These are phyloP conservation scores for Pulveroboletus sp. DNA, from an alignment of 768 basidiomycete genomes.

Conservation along the genomic window DNA sequence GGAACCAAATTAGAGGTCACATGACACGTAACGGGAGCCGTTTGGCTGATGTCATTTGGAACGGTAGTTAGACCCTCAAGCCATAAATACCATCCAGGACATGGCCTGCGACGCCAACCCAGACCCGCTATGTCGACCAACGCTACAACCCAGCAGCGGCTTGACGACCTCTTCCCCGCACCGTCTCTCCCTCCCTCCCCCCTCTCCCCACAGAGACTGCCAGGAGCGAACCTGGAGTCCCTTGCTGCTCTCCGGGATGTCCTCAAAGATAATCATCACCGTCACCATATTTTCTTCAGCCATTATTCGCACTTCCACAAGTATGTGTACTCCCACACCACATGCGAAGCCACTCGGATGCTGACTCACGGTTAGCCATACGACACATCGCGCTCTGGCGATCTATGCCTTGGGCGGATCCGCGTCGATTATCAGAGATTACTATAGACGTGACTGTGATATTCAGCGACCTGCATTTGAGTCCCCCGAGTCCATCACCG, in stretches of 20 bases:
- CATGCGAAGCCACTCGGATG: not conserved
- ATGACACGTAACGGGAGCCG: too few relatives aligned
- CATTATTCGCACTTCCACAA: slow-evolving; percentile 47
- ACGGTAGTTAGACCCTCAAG: not conserved
- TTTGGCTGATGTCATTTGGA: too few relatives aligned
- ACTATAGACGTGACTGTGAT: slow-evolving; percentile 20
- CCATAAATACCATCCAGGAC: not conserved
- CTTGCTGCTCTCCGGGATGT: slow-evolving; percentile 24
- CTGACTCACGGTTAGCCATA: slow-evolving; percentile 16
- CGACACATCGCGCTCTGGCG: slow-evolving; percentile 28
- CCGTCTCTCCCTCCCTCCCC: slow-evolving; percentile 25
- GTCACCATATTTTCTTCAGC: slow-evolving; percentile 48
- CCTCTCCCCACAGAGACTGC: slow-evolving; percentile 24
- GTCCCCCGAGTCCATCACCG: slow-evolving; percentile 22
- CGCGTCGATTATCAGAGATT: slow-evolving; percentile 20
- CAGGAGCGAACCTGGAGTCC: slow-evolving; percentile 23
- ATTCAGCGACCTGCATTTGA: slow-evolving; percentile 22
- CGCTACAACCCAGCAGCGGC: not conserved
- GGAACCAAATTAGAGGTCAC: too few relatives aligned
- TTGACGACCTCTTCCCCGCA: slow-evolving; percentile 22
- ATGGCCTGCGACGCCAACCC: not conserved
- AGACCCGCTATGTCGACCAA: slow-evolving; percentile 10
- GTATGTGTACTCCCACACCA: slow-evolving; percentile 26
- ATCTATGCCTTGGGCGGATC: slow-evolving; percentile 26
- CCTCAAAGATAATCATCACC: slow-evolving; percentile 46